phyloP scores from a whole-genome alignment of 2,329 filamentous ascomycete species.

The Trichoderma harzianum region DNA sequence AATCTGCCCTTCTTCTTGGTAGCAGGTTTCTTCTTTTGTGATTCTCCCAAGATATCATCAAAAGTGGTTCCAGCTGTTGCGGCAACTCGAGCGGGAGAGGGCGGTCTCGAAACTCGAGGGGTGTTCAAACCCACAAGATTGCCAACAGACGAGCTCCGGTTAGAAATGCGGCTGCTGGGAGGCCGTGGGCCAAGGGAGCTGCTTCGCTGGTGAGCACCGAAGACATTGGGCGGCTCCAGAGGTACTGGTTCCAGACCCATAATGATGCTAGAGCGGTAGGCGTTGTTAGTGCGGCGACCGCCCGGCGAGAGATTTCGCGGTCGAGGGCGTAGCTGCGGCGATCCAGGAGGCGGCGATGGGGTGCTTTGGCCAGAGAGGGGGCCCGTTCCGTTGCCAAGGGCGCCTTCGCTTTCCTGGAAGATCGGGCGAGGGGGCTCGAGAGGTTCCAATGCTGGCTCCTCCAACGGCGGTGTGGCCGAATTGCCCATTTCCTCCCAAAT shows the following conservation, averaged over 20 bases:
- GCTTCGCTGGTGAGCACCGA: slow-evolving; percentile 32
- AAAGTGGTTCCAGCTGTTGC: slow-evolving; percentile 41
- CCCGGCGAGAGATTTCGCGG: slow-evolving; percentile 40
- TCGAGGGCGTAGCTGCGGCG: slow-evolving; percentile 34
- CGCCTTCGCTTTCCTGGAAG: slow-evolving; percentile 32
- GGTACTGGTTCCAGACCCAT: slow-evolving; percentile 44
- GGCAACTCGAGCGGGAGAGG: slow-evolving; percentile 21
- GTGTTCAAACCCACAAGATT: slow-evolving; percentile 33
- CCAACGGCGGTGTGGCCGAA: slow-evolving; percentile 25
- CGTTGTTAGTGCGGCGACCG: slow-evolving; percentile 31
- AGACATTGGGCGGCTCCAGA: slow-evolving; percentile 32
- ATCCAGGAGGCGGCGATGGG: slow-evolving; percentile 29
- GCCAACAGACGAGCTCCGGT: slow-evolving; percentile 34
- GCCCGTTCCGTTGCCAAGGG: slow-evolving; percentile 23
- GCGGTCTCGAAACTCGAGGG: slow-evolving; percentile 19
- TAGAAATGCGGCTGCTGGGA: slow-evolving; percentile 32
- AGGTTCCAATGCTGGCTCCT: slow-evolving; percentile 37
- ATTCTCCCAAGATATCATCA: slow-evolving; percentile 46
- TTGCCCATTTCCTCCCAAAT: slow-evolving; percentile 43
- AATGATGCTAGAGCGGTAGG: slow-evolving; percentile 42
- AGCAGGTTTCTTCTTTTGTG: slow-evolving; percentile 31
- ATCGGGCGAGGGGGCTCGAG: slow-evolving; percentile 37
- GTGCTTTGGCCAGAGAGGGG: slow-evolving; percentile 23
- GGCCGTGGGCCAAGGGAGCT: slow-evolving; percentile 36
- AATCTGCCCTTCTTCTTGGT: slow-evolving; percentile 42